phyloP scores from a whole-genome alignment of 2,329 filamentous ascomycete species.

The Ascochyta clinopodiicola region DNA sequence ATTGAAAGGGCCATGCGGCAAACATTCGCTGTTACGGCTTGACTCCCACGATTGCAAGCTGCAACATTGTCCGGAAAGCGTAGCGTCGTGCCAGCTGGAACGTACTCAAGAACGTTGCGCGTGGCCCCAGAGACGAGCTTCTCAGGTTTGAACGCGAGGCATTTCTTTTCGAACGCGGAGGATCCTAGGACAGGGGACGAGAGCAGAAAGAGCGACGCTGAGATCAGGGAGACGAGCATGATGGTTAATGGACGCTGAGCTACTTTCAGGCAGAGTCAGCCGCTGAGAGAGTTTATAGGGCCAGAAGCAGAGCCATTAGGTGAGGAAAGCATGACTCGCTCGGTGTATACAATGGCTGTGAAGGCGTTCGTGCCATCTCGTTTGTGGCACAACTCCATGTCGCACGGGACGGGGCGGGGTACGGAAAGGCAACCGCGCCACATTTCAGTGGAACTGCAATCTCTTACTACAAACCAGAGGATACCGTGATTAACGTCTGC shows the following conservation, averaged over 20 bases:
- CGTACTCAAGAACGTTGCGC: slow-evolving; percentile 38
- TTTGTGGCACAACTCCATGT: slow-evolving; percentile 2
- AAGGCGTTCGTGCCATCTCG: not conserved
- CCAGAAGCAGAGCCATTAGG: not conserved
- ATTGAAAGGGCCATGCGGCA: slow-evolving; percentile 54
- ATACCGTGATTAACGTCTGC: not conserved
- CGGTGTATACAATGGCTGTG: not conserved
- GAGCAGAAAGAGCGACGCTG: slow-evolving; percentile 8
- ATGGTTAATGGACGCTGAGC: not conserved
- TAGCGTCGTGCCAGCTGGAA: slow-evolving; percentile 48
- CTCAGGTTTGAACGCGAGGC: slow-evolving; percentile 30
- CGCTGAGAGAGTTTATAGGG: not conserved
- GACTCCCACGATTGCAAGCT: slow-evolving; percentile 44
- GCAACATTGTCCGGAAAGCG: slow-evolving; percentile 47
- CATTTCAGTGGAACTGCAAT: not conserved
- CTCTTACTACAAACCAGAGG: not conserved
- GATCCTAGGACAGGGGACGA: slow-evolving; percentile 1
- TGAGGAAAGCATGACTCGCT: slow-evolving; percentile 1
- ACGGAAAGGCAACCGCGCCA: not conserved
- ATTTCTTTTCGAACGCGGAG: slow-evolving; percentile 20
- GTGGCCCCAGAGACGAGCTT: slow-evolving; percentile 20
- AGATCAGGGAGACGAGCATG: slow-evolving; percentile 9
- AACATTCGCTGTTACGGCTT: slow-evolving; percentile 47
- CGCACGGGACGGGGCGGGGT: slow-evolving; percentile 4
- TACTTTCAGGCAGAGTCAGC: not conserved